These are phyloP conservation scores for Eragrostis nindensis DNA, from an alignment of 176 grass and related monocot species.

Conservation along the genomic window DNA sequence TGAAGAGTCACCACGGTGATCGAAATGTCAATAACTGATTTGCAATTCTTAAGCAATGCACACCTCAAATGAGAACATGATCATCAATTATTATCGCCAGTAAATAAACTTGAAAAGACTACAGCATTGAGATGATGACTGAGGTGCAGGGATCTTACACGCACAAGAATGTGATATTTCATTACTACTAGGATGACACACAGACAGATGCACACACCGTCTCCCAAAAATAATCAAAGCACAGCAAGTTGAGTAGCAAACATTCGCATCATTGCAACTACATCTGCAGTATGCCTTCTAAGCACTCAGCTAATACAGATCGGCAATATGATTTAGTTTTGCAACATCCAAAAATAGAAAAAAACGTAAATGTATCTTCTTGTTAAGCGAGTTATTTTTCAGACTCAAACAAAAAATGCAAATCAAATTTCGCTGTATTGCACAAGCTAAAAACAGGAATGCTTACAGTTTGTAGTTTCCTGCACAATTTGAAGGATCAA, in stretches of 20 bases:
- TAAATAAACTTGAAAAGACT: not conserved
- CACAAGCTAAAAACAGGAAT: no score
- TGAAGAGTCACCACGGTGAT: not conserved
- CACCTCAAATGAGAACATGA: constrained; percentile 18
- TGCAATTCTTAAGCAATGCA: constrained; percentile 28
- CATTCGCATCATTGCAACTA: not conserved
- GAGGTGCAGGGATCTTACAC: not conserved
- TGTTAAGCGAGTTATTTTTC: not conserved
- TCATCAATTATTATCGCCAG: not conserved
- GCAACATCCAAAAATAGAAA: not conserved
- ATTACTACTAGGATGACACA: not conserved
- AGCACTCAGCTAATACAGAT: not conserved
- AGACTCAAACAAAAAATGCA: not conserved
- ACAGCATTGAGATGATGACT: not conserved
- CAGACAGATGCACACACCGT: not conserved
- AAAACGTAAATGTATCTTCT: not conserved
- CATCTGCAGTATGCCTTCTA: not conserved
- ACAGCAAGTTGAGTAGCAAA: not conserved
- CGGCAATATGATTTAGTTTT: not conserved
- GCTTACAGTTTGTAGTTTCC: no score
- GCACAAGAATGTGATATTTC: not conserved
- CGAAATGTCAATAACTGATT: not conserved
- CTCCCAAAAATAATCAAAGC: not conserved
- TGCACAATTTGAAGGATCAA: no score
- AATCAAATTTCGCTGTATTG: no score